Base-by-base conservation (phyloP, 768 basidiomycete species). In the Rhodotorula kratochvilovae region DNA sequence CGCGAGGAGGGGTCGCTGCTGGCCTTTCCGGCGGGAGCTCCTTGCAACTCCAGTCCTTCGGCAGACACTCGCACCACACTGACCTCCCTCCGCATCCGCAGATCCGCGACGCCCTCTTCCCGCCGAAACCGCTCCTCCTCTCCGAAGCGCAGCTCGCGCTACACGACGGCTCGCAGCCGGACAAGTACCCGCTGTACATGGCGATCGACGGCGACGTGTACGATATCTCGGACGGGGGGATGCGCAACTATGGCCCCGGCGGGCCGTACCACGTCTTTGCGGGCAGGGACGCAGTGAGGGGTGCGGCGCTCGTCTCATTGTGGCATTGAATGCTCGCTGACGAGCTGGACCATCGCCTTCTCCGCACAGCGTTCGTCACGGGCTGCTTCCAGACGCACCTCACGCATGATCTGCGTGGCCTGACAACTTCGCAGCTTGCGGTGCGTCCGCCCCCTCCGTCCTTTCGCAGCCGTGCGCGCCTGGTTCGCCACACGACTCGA, bases 121-220 rank as follows among this genome's bases (percentile, higher is more conserved):
- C 78, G 0, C 68, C 77, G 11, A 42, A 71, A 2, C 70, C 73
- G 8, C 60, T 74, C 25, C 5, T 39, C 25, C 90, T 94, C 80
- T 91, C 91, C 35, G 91, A 93, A 76, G 74, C 81, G 1, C 78
- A 84, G 67, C 84, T 98, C 54, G 81, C 86, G 33, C 81, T 83
- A 66, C 92, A 85, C 79, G 90, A 92, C 79, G 95, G 95, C 58
- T 80, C 80, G 27, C 82, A 85, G 55, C 81, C 84, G 42, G 83
- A 82, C 39, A 3, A 17, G 19, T 86, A 82, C 77, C 91, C 93
- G 29, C 80, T 93, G 59, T 97, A 92, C 81, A 81, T 98, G 60
- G 93, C 91, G 67, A 89, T 98, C 79, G 91, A 92, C 79, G 90
- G 91, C 21, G 90, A 91, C 61, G 91, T 98, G 16, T 98, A 87